Conservation (phyloP, 768 basidiomycete species). For the Boletus edulis region DNA sequence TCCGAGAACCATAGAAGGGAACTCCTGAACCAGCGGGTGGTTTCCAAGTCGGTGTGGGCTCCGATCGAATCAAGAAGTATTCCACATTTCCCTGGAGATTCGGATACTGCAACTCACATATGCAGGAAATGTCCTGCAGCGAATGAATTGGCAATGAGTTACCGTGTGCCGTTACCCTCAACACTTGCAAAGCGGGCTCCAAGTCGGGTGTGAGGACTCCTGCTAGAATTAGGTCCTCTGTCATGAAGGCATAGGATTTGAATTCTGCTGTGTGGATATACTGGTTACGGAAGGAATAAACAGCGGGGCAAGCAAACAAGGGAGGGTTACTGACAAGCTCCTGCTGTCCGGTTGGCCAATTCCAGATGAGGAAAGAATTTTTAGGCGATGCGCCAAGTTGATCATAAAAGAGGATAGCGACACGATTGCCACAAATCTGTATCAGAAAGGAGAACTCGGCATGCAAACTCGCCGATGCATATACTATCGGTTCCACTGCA, state of each 20-base stretch:
- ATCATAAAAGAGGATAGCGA: conserved; percentile 30
- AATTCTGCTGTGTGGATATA: conserved; percentile 18
- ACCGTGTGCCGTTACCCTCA: conserved; percentile 14
- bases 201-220: conserved; percentile 8
- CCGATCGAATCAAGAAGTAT: conserved; percentile 31
- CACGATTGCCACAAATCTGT: conserved; percentile 30
- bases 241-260: conserved; percentile 34
- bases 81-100: conserved; percentile 9
- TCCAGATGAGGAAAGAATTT: conserved; percentile 30
- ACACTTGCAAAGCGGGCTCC: conserved; percentile 15
- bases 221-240: conserved; percentile 29
- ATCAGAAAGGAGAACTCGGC: conserved; percentile 22
- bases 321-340: conserved; percentile 25
- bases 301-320: not conserved
- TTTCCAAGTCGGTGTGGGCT: conserved; percentile 31
- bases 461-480: conserved; percentile 1
- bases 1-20: conserved; percentile 24
- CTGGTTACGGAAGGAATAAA: conserved; percentile 16
- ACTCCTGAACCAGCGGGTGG: conserved; percentile 3
- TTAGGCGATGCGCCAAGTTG: not conserved
- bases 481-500: conserved; percentile 12
- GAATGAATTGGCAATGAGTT: not conserved
- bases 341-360: conserved; percentile 32
- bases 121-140: conserved; percentile 12
- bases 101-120: conserved; percentile 30